Evolutionary conservation across 2,329 filamentous ascomycete species (phyloP).

Genomic region (Monilinia polystroma): DNA sequence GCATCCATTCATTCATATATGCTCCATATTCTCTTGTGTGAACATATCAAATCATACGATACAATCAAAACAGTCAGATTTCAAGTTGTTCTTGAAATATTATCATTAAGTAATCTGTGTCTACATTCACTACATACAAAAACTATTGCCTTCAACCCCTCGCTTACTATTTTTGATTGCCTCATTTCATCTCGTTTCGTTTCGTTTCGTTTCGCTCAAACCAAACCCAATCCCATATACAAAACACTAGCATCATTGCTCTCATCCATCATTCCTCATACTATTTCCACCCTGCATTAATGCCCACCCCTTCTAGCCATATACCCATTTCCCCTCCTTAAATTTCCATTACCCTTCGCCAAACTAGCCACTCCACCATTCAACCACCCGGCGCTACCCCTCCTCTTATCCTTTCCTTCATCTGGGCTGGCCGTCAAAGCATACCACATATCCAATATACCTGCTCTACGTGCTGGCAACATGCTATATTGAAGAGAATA

Average conservation of each 20-base stretch:
- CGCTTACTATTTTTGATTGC: background rate
- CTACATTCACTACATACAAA: slow-evolving; percentile 21
- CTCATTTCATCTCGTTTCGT: background rate
- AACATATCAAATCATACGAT: background rate
- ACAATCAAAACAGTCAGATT: background rate
- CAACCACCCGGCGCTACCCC: slow-evolving; percentile 18
- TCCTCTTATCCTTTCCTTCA: slow-evolving; percentile 24
- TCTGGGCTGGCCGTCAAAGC: slow-evolving; percentile 33
- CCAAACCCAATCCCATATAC: slow-evolving; percentile 21
- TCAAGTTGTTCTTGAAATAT: background rate
- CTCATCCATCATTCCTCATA: background rate
- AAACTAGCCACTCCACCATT: slow-evolving; percentile 14
- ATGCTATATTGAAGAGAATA: slow-evolving; percentile 98
- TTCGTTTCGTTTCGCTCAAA: background rate
- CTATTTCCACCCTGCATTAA: background rate
- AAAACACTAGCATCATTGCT: background rate
- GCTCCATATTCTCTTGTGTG: background rate
- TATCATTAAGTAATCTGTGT: slow-evolving; percentile 23
- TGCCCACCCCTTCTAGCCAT: slow-evolving; percentile 20
- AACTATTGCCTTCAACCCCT: background rate
- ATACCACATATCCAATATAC: slow-evolving; percentile 81
- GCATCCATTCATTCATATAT: background rate
- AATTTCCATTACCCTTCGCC: slow-evolving; percentile 14
- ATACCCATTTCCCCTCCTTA: slow-evolving; percentile 21
- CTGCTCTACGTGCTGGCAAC: slow-evolving; percentile 78